Evolutionary conservation across 2,329 filamentous ascomycete genomes (phyloP).

Genomic region (Sarocladium kiliense): DNA sequence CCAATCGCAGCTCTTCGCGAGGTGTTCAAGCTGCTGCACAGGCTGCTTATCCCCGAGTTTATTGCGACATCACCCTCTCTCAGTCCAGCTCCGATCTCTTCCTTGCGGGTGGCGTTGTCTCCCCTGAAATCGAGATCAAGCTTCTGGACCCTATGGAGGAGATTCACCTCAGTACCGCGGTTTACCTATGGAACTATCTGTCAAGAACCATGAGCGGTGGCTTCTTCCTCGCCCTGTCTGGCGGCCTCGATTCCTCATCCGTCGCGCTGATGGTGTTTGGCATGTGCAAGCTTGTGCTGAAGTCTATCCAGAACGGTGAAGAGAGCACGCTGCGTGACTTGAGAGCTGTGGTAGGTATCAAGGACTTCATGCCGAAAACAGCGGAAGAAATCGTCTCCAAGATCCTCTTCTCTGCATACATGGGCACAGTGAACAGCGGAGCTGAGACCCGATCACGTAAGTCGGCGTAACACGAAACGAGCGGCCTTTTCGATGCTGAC

Average conservation of each 20-base stretch:
- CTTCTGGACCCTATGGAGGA: constrained; percentile 21
- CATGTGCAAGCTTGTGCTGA: constrained; percentile 49
- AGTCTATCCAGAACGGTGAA: constrained; percentile 38
- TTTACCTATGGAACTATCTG: constrained; percentile 51
- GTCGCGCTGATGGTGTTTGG: constrained; percentile 28
- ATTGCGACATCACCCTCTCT: constrained; percentile 21
- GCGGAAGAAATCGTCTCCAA: constrained; percentile 50
- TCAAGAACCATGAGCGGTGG: constrained; percentile 42
- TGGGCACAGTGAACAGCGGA: constrained; percentile 56
- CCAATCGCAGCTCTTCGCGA: constrained; percentile 51
- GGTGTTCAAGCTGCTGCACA: constrained; percentile 34
- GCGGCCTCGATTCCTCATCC: constrained; percentile 22
- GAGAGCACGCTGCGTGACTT: constrained; percentile 20
- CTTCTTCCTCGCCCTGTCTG: constrained; percentile 46
- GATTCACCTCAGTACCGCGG: constrained; percentile 7
- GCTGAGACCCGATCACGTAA: constrained; percentile 45
- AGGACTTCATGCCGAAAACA: constrained; percentile 42
- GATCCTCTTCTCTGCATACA: constrained; percentile 39
- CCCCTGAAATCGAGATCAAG: constrained; percentile 13
- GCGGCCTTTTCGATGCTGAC: background rate
- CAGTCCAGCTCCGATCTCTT: constrained; percentile 20
- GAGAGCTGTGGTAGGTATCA: constrained; percentile 18
- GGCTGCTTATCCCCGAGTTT: constrained; percentile 24
- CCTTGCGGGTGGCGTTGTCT: constrained; percentile 19
- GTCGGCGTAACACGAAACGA: background rate